phyloP scores from a whole-genome alignment of 179 eudicot genomes.

The Beta corolliflora region DNA sequence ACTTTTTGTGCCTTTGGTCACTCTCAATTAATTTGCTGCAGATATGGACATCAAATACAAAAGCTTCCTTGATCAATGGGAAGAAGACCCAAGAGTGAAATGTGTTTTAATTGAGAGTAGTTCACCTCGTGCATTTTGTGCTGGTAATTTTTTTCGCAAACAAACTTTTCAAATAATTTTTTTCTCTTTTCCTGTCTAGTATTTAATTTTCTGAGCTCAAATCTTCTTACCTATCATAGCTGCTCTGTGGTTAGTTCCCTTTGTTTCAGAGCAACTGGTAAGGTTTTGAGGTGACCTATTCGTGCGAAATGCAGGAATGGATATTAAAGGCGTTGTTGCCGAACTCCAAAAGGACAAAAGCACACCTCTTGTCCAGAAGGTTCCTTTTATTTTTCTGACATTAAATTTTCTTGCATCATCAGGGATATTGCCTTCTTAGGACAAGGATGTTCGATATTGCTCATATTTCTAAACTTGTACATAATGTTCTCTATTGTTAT shows the following conservation, averaged over 20 bases:
- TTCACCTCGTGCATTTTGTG: slow-evolving; percentile 85
- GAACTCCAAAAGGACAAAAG: slow-evolving; percentile 83
- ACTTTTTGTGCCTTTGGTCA: neutral
- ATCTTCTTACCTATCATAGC: neutral
- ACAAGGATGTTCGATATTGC: slow-evolving; percentile 8
- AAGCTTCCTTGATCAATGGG: slow-evolving; percentile 90
- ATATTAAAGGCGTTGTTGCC: slow-evolving; percentile 92
- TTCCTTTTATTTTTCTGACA: slow-evolving; percentile 27
- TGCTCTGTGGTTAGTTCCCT: slow-evolving; percentile 21
- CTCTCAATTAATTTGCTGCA: slow-evolving; percentile 32
- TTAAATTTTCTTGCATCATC: neutral
- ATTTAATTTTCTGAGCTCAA: neutral
- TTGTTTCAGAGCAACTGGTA: slow-evolving; percentile 25
- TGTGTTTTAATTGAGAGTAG: slow-evolving; percentile 78
- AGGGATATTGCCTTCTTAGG: neutral
- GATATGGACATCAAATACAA: slow-evolving; percentile 84
- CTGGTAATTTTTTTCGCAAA: slow-evolving; percentile 46
- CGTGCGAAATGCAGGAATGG: slow-evolving; percentile 80
- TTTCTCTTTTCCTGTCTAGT: neutral
- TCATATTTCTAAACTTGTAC: slow-evolving; percentile 6
- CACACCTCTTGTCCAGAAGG: slow-evolving; percentile 89
- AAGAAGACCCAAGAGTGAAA: slow-evolving; percentile 80
- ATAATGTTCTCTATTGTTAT: slow-evolving; percentile 19
- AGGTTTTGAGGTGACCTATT: slow-evolving; percentile 41
- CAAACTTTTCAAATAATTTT: slow-evolving; percentile 8